Base-by-base conservation (phyloP, 164 flowering plant genomes). In the Vitis vinifera region DNA sequence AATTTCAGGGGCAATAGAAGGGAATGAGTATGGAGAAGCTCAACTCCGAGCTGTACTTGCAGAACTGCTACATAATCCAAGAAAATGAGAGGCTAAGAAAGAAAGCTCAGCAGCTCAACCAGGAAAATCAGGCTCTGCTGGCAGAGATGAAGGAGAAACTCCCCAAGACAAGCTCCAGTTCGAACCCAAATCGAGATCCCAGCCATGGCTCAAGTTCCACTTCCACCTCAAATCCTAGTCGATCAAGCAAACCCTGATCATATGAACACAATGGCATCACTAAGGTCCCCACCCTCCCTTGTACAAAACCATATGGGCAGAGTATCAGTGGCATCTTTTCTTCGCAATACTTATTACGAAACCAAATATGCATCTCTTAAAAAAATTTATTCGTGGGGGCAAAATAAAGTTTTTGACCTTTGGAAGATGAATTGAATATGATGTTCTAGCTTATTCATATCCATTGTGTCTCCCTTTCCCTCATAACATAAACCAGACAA, bases 41-140 rank as follows among this genome's bases (percentile, higher is more conserved):
- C 55, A 89, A 89, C 77, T 74, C 86, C 51, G 71, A 87, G 77
- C 76, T 87, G 64, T 83, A 80, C 72, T 31, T 78, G 81, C 81
- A 87, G 74, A 87, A 83, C 83, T 85, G 78, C 59, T 74, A 81
- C 72, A 84, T 87, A 19, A 81, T 86, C 62, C 72, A 80, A 63
- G 89, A 86, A 75, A 86, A 89, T 74, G 87, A 87, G 69, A 79
- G 70, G 83, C 82, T 86, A 31, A 79, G 87, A 79, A 86, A 77
- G 83, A 84, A 81, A 68, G 90, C 89, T 27, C 81, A 83, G 30
- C 75, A 64, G 29, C 89, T 83, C 51, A 85, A 83, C 74, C 76
- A 81, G 74, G 91, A 86, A 77, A 83, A 89, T 62, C 82, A 89
- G 76, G 88, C 81, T 9, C 81, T 87, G 48, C 60, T 80, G 51